Base-by-base conservation (phyloP, 257 asterid species). In the Verbascum thapsus region DNA sequence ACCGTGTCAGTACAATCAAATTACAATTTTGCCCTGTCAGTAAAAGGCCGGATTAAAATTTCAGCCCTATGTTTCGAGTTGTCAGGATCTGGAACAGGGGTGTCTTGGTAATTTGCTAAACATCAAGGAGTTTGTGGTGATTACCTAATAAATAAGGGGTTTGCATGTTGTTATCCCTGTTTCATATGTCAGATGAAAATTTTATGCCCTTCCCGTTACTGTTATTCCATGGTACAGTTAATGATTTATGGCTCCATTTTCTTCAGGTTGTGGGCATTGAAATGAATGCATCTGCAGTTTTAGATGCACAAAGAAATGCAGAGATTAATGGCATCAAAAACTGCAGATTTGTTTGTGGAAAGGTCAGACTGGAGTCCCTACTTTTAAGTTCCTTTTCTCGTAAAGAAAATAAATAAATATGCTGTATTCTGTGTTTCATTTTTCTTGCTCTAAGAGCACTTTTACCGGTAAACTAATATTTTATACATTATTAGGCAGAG, bases 281-380 rank as follows among this genome's bases (percentile, higher is more conserved):
- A 80, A 90, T 94, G 99, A 90, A 94, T 78, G 96, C 95, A 72
- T 87, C 97, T 68, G 99, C 99, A 17, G 94, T 90, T 74, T 69
- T 77, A 64, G 99, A 94, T 49, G 97, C 99, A 26, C 85, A 84
- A 51, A 90, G 95, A 72, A 94, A 94, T 81, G 99, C 97, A 9
- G 90, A 90, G 64, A 80, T 84, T 53, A 94, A 94, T 64, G 91
- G 92, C 69, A 84, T 87, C 43, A 81, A 71, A 30, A 94, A 90
- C 80, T 94, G 96, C 85, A 87, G 82, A 81, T 94, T 94, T 71
- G 85, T 94, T 69, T 87, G 97, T 74, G 84, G 92, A 68, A 94
- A 94, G 99, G 97, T 88, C 58, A 45, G 80, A 42, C 55, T 65
- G 45, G 47, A 34, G 35, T 41, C 73, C 58, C 63, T 68, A 34